Conservation (phyloP, 768 basidiomycete genomes). For the Sporobolomyces roseus region DNA sequence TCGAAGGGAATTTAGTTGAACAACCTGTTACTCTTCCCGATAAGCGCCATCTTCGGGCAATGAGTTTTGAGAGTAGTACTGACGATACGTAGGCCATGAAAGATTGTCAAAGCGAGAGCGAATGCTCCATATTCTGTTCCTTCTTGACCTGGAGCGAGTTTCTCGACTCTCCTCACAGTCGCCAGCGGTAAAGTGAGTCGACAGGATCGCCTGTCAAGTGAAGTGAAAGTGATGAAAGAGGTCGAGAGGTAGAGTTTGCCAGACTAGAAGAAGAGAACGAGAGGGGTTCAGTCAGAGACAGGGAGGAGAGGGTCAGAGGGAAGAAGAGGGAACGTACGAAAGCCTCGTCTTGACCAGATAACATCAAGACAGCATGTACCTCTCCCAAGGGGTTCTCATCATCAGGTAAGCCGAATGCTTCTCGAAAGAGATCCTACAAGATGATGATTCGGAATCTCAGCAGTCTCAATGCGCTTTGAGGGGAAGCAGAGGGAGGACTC, state of each 20-base stretch:
- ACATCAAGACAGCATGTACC: conserved; percentile 42
- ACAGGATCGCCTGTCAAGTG: conserved; percentile 86
- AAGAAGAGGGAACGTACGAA: conserved; percentile 33
- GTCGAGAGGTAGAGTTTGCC: conserved; percentile 84
- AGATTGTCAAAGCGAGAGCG: conserved; percentile 86
- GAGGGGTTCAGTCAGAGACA: not conserved
- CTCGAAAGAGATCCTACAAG: conserved; percentile 35
- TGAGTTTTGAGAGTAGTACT: not conserved
- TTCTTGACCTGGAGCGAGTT: conserved; percentile 66
- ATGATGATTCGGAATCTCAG: not conserved
- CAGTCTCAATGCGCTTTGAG: rapidly evolving
- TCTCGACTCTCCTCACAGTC: conserved; percentile 86
- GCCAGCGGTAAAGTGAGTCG: conserved; percentile 85
- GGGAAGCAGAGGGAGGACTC: not conserved
- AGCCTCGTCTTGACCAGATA: conserved; percentile 41
- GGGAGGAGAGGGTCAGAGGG: not conserved
- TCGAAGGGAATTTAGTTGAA: conserved; percentile 87
- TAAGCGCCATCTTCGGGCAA: not conserved
- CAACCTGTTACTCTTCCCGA: conserved; percentile 51
- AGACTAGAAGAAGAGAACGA: conserved; percentile 57
- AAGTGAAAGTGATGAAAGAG: conserved; percentile 84
- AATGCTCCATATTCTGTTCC: conserved; percentile 73
- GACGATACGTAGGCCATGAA: conserved; percentile 92
- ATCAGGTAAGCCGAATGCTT: conserved; percentile 43
- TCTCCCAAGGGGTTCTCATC: conserved; percentile 41